Percentiles rank a stretch among this genome's conserved stretches.
phyloP scores from a whole-genome alignment of 2,329 filamentous ascomycete genomes.

The Metarhizium anisopliae region DNA sequence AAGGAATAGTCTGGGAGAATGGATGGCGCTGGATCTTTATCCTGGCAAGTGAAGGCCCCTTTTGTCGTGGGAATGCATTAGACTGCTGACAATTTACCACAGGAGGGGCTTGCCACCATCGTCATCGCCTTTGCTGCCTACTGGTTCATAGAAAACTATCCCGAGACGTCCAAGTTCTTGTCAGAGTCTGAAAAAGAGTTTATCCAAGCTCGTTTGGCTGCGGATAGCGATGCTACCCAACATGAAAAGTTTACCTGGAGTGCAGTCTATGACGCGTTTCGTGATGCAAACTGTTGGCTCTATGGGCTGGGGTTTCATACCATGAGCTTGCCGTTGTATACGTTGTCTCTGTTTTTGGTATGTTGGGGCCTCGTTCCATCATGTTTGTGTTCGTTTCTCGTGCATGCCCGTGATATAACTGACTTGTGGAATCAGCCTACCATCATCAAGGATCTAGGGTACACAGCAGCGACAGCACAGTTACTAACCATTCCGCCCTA shows the following conservation, averaged over 20 bases:
- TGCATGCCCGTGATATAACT: constrained; percentile 19
- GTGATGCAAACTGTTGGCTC: constrained; percentile 62
- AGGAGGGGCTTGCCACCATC: neutral
- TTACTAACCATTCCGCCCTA: constrained; percentile 57
- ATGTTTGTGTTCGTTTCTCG: neutral
- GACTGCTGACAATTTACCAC: neutral
- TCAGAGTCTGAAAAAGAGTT: constrained; percentile 43
- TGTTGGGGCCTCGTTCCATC: neutral
- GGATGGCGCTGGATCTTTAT: constrained; percentile 55
- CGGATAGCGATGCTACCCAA: constrained; percentile 46
- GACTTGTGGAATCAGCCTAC: constrained; percentile 25
- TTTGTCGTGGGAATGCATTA: neutral
- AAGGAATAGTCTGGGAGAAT: constrained; percentile 35
- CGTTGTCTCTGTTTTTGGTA: constrained; percentile 42
- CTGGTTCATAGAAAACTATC: constrained; percentile 60
- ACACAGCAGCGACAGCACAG: constrained; percentile 42
- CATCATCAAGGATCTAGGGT: constrained; percentile 46
- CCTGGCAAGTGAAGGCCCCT: constrained; percentile 38
- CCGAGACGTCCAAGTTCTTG: constrained; percentile 49
- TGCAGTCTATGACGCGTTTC: constrained; percentile 53
- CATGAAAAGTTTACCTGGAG: constrained; percentile 62
- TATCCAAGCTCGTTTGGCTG: constrained; percentile 52
- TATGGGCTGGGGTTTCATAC: constrained; percentile 66
- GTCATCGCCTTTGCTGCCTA: constrained; percentile 28
- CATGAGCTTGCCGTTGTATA: constrained; percentile 55